These are phyloP conservation scores for Ogataea pignaliae DNA, from an alignment of 805 yeast species.

Conservation along the genomic window DNA sequence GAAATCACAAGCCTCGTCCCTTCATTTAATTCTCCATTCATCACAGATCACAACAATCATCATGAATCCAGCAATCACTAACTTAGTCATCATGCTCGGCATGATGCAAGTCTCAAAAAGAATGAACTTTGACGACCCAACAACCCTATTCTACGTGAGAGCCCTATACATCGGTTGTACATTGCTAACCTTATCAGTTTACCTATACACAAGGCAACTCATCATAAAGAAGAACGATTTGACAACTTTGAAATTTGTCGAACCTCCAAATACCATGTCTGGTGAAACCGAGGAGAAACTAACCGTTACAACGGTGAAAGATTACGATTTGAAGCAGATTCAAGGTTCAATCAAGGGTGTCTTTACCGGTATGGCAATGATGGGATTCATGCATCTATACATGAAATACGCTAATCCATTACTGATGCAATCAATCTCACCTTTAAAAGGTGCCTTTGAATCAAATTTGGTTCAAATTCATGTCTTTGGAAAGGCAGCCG, in stretches of 20 bases:
- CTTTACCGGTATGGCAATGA: conserved; percentile 89
- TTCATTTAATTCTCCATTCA: too few species aligned
- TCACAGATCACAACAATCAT: neutral
- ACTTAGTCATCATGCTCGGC: conserved; percentile 85
- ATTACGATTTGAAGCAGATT: conserved; percentile 88
- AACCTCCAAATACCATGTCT: conserved; percentile 74
- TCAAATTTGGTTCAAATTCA: conserved; percentile 89
- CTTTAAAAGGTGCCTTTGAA: conserved; percentile 86
- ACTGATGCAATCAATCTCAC: conserved; percentile 88
- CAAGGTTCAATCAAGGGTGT: conserved; percentile 75
- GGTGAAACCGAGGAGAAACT: conserved; percentile 72
- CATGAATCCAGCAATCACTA: conserved; percentile 87
- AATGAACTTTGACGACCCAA: conserved; percentile 84
- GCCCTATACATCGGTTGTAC: conserved; percentile 66
- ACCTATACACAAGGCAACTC: conserved; percentile 55
- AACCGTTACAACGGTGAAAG: conserved; percentile 88
- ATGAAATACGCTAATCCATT: conserved; percentile 97
- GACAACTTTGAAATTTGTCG: conserved; percentile 86
- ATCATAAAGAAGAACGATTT: conserved; percentile 79
- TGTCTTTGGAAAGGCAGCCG: conserved; percentile 73
- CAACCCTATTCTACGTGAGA: conserved; percentile 69
- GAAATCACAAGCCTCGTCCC: too few species aligned
- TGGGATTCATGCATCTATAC: conserved; percentile 97
- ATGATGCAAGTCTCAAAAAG: conserved; percentile 94
- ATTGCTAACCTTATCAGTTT: conserved; percentile 56